Evolutionary conservation across 2,329 filamentous ascomycete genomes (phyloP).

Genomic region (Fusarium sp.): DNA sequence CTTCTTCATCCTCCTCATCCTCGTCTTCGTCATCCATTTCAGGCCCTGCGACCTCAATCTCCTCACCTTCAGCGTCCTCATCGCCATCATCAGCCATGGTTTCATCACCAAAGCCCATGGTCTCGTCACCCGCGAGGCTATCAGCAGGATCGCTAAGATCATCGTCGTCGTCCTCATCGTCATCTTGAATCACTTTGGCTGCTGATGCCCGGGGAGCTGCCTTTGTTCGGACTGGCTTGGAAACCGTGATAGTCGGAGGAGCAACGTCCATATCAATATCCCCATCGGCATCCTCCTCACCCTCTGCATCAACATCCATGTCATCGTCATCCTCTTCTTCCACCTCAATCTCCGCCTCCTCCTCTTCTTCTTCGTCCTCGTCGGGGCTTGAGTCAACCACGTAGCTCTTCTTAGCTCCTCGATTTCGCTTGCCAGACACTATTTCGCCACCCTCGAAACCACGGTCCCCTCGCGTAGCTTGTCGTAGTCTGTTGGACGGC

Average conservation of each 20-base stretch:
- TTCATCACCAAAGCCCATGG: slow-evolving; percentile 58
- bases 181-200: slow-evolving; percentile 54
- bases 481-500: slow-evolving; percentile 65
- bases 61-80: slow-evolving; percentile 64
- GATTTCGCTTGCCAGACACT: slow-evolving; percentile 64
- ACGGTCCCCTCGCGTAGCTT: slow-evolving; percentile 60
- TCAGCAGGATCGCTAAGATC: slow-evolving; percentile 68
- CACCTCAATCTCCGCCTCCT: slow-evolving; percentile 55
- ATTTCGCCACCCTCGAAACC: slow-evolving; percentile 63
- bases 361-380: slow-evolving; percentile 60
- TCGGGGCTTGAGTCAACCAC: slow-evolving; percentile 68
- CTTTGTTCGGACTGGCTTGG: slow-evolving; percentile 59
- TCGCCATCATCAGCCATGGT: slow-evolving; percentile 61
- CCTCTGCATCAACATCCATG: slow-evolving; percentile 59
- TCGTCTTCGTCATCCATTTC: slow-evolving; percentile 60
- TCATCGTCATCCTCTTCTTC: slow-evolving; percentile 60
- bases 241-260: slow-evolving; percentile 62
- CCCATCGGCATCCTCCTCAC: slow-evolving; percentile 60
- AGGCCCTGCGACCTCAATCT: slow-evolving; percentile 58
- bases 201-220: slow-evolving; percentile 52
- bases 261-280: slow-evolving; percentile 62
- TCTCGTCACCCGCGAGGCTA: slow-evolving; percentile 60
- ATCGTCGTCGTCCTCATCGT: slow-evolving; percentile 65
- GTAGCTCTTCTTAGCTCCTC: slow-evolving; percentile 70
- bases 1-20: slow-evolving; percentile 58